Percentiles rank a stretch among this genome's conserved stretches.
Conservation (phyloP, 2,329 filamentous ascomycete species). For the Neobulgaria alba region DNA sequence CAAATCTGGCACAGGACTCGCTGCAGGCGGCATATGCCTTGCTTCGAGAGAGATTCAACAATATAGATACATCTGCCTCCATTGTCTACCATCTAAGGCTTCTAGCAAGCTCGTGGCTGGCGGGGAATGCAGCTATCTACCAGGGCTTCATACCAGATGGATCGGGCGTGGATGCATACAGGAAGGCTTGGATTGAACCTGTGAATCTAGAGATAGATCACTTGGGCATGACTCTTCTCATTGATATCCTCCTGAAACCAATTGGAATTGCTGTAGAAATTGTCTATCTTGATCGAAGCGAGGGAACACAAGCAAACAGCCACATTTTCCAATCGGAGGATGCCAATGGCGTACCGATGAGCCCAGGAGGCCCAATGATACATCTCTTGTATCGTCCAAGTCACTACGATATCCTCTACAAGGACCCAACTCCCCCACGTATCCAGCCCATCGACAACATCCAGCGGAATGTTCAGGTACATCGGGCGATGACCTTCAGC, state of each 20-base stretch:
- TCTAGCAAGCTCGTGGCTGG: constrained; percentile 78
- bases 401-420: constrained; percentile 93
- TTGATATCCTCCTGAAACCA: constrained; percentile 71
- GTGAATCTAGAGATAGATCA: constrained; percentile 82
- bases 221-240: constrained; percentile 69
- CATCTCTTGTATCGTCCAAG: constrained; percentile 60
- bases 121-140: constrained; percentile 61
- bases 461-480: constrained; percentile 51
- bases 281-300: constrained; percentile 81
- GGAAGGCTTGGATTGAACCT: constrained; percentile 61
- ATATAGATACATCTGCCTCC: constrained; percentile 54
- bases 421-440: no score
- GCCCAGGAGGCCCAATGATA: constrained; percentile 41
- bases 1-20: constrained; percentile 40
- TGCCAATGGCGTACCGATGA: constrained; percentile 27
- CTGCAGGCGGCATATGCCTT: constrained; percentile 44
- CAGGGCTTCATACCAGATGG: constrained; percentile 60
- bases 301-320: constrained; percentile 65
- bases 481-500: constrained; percentile 42
- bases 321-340: constrained; percentile 34
- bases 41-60: constrained; percentile 62
- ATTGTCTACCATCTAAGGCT: constrained; percentile 83
- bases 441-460: no score
- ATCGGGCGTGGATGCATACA: constrained; percentile 56
- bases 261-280: constrained; percentile 76